phyloP scores from a whole-genome alignment of 1,139 yeast genomes.

The Blastobotrys malaysiensis region DNA sequence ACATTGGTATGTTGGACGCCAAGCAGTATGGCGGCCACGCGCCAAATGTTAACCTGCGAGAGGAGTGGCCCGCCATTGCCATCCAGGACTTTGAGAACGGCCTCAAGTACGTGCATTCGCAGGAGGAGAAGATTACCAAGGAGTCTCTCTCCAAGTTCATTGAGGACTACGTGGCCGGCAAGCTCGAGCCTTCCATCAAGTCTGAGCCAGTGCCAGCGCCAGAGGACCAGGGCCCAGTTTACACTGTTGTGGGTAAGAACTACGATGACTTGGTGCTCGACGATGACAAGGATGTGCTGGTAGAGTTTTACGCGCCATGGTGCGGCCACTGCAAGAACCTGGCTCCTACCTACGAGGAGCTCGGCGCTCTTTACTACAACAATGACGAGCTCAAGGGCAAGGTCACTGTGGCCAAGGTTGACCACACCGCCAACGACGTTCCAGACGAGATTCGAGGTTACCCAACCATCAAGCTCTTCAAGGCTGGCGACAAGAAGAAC shows the following conservation, averaged over 20 bases:
- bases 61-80: slow-evolving; percentile 84
- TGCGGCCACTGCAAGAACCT: slow-evolving; percentile 97
- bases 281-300: slow-evolving; percentile 74
- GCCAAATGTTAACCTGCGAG: slow-evolving; percentile 76
- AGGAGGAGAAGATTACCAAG: slow-evolving; percentile 40
- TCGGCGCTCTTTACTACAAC: slow-evolving; percentile 60
- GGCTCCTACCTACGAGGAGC: slow-evolving; percentile 88
- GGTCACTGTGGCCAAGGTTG: slow-evolving; percentile 78
- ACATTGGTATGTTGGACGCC: slow-evolving; percentile 88
- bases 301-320: slow-evolving; percentile 98
- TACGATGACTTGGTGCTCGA: slow-evolving; percentile 68
- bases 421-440: slow-evolving; percentile 87
- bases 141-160: slow-evolving; percentile 55
- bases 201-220: slow-evolving; percentile 70
- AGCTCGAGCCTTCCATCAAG: slow-evolving; percentile 67
- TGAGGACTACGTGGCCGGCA: slow-evolving; percentile 57
- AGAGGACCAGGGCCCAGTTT: slow-evolving; percentile 68
- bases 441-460: slow-evolving; percentile 78
- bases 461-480: slow-evolving; percentile 89
- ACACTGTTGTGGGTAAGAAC: slow-evolving; percentile 77
- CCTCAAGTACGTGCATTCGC: slow-evolving; percentile 62
- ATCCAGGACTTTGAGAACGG: slow-evolving; percentile 68
- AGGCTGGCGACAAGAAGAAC: slow-evolving; percentile 78
- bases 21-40: slow-evolving; percentile 82
- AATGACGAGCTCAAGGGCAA: slow-evolving; percentile 39